These are phyloP conservation scores for Scutellaria minor DNA, from an alignment of 257 asterid genomes.

Conservation along the genomic window DNA sequence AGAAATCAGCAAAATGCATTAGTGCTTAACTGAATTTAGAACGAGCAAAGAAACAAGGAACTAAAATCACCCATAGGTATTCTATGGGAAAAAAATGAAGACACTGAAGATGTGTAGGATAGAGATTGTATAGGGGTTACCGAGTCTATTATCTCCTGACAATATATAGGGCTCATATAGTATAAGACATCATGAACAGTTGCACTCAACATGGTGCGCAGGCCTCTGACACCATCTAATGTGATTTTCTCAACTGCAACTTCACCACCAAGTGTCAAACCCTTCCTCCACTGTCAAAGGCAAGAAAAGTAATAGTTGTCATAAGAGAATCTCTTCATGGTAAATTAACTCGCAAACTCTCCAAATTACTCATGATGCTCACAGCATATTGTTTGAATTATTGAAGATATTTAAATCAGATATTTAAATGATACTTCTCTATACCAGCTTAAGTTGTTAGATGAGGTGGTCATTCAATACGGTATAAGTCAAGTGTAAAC, in stretches of 20 bases:
- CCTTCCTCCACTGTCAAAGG: slow-evolving; percentile 88
- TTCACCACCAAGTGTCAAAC: slow-evolving; percentile 88
- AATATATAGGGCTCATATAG: slow-evolving; percentile 98
- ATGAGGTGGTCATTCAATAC: background rate
- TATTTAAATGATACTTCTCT: background rate
- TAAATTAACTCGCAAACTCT: slow-evolving; percentile 19
- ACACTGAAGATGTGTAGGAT: slow-evolving; percentile 10
- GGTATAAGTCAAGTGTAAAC: background rate
- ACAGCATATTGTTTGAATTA: background rate
- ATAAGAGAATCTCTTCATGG: slow-evolving; percentile 13
- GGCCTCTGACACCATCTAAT: slow-evolving; percentile 91
- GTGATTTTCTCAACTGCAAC: slow-evolving; percentile 88
- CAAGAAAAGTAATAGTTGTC: slow-evolving; percentile 7
- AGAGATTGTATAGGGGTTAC: slow-evolving; percentile 46
- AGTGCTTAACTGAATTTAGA: background rate
- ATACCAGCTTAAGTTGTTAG: too few relatives aligned
- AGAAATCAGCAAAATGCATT: slow-evolving; percentile 3
- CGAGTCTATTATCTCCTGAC: slow-evolving; percentile 96
- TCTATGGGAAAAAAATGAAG: background rate
- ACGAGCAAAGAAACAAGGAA: background rate
- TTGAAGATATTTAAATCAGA: background rate
- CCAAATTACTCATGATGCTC: slow-evolving; percentile 4
- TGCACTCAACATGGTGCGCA: slow-evolving; percentile 90
- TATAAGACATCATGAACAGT: slow-evolving; percentile 97
- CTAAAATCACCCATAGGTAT: slow-evolving; percentile 12